phyloP scores from a whole-genome alignment of 306 rosid genomes.

The Gastrolobium bilobum region DNA sequence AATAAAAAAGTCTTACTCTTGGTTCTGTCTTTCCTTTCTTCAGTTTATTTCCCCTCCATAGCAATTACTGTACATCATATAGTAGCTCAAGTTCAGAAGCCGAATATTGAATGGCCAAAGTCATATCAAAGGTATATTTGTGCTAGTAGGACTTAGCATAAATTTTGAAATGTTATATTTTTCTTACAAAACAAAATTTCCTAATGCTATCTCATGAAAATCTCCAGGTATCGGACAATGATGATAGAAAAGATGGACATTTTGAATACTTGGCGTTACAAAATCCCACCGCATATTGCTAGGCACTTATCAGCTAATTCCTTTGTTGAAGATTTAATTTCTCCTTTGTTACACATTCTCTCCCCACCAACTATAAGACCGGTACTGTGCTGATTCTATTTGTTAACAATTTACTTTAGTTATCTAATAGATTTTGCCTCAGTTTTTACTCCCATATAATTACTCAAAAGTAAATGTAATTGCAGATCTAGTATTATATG shows the following conservation, averaged over 20 bases:
- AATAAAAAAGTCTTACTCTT: neutral
- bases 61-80: constrained; percentile 70
- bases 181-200: constrained; percentile 28
- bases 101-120: constrained; percentile 95
- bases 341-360: constrained; percentile 81
- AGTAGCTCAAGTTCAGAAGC: constrained; percentile 92
- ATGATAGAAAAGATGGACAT: constrained; percentile 72
- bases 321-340: constrained; percentile 83
- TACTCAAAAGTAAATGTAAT: neutral
- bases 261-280: constrained; percentile 80
- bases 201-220: constrained; percentile 44
- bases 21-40: constrained; percentile 40
- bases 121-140: constrained; percentile 75
- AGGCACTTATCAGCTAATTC: constrained; percentile 78
- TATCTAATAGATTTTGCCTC: neutral
- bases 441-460: constrained; percentile 35
- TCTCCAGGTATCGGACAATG: constrained; percentile 73
- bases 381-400: constrained; percentile 62
- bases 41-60: constrained; percentile 78
- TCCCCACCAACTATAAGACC: constrained; percentile 87
- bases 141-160: constrained; percentile 44
- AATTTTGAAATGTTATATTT: constrained; percentile 27
- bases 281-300: constrained; percentile 74
- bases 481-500: constrained; percentile 31
- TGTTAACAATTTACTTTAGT: constrained; percentile 12